Base-by-base conservation (phyloP, 768 basidiomycete genomes). In the Mycena rebaudengoi region DNA sequence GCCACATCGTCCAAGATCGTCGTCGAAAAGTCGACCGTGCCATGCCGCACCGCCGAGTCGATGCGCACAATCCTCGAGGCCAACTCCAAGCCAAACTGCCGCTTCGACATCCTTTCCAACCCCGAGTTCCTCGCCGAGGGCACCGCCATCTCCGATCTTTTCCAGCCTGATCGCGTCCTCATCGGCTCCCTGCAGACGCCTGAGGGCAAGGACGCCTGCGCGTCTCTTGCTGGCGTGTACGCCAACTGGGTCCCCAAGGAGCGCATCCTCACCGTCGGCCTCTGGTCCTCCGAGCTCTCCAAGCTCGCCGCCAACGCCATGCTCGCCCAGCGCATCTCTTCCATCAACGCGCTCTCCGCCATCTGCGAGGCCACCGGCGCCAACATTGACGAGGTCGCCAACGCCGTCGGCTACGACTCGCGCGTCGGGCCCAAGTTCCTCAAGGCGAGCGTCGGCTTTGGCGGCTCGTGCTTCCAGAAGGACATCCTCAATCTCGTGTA, bases 41-140 rank as follows among this genome's bases (percentile, higher is more conserved):
- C 98, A 37, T 98, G 96, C 82, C 91, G 98, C 67, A 99, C 98
- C 7, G 98, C 98, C 63, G 94, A 98, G 79, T 97, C 96, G 20
- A 99, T 99, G 98, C 94, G 97, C 71, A 98, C 94, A 55, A 98
- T 99, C 78, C 90, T 99, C 56, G 96, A 99, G 79, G 96, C 97
- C 69, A 99, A 99, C 85, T 97, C 97, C 37, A 94, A 90, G 74
- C 89, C 92, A 60, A 90, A 90, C 70, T 91, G 91, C 79, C 88
- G 88, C 62, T 99, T 99, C 73, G 96, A 99, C 74, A 99, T 99
- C 75, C 91, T 99, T 68, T 99, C 98, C 73, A 99, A 99, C 83
- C 98, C 98, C 60, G 98, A 99, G 76, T 99, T 99, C 84, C 85
- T 99, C 46, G 98, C 98, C 7, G 98, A 99, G 80, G 98, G 98